Percentiles rank a stretch among this genome's conserved stretches.
Evolutionary conservation across 1,139 yeast genomes (phyloP).

Genomic region (Zygosaccharomyces pseudobailii): DNA sequence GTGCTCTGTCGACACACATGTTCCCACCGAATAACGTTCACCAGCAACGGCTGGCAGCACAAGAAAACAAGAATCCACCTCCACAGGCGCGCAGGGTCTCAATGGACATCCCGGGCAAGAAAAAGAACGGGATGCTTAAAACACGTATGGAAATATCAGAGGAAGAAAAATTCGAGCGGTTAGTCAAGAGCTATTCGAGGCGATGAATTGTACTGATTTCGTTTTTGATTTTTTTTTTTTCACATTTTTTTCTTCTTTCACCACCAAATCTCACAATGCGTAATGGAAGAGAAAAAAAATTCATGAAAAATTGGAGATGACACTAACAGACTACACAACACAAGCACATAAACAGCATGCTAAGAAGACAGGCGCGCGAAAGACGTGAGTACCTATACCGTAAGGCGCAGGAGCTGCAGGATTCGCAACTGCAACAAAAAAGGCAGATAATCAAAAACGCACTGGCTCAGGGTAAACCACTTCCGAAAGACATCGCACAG

Average conservation of each 20-base stretch:
- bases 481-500: conserved; percentile 85
- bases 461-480: conserved; percentile 83
- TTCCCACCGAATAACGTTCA: conserved; percentile 42
- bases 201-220: background rate
- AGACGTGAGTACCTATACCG: conserved; percentile 88
- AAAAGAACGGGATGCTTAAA: conserved; percentile 25
- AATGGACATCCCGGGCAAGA: conserved; percentile 33
- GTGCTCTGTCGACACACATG: conserved; percentile 52
- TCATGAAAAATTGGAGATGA: conserved; percentile 6
- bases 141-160: conserved; percentile 34
- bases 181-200: conserved; percentile 16
- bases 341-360: conserved; percentile 36
- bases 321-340: conserved; percentile 1
- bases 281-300: conserved; percentile 3
- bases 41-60: conserved; percentile 28
- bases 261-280: background rate
- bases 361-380: conserved; percentile 91
- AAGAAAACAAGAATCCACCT: background rate
- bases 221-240: background rate
- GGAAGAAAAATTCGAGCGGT: conserved; percentile 22
- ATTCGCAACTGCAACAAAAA: conserved; percentile 77
- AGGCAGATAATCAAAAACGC: conserved; percentile 85
- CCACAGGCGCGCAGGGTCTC: conserved; percentile 23
- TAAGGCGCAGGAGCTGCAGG: conserved; percentile 86
- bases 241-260: background rate